Conservation (phyloP, 495 filamentous ascomycete species). For the Neurospora discreta region DNA sequence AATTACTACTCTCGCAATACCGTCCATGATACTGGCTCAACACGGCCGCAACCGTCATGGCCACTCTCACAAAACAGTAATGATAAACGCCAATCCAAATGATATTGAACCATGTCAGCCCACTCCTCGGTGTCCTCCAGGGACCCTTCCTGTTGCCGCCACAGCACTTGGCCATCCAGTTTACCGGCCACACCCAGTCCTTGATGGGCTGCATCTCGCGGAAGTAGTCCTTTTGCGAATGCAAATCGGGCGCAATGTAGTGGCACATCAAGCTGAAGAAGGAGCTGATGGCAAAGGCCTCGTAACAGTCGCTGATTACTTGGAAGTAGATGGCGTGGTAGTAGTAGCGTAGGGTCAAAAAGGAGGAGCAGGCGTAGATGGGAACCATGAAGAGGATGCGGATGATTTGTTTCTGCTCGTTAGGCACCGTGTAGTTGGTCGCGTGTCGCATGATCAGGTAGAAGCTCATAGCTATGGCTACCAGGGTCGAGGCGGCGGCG, state of each 20-base stretch:
- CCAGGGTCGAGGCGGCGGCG: conserved; percentile 40
- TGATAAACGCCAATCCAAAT: conserved; percentile 83
- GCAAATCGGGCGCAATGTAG: conserved; percentile 70
- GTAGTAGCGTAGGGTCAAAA: conserved; percentile 68
- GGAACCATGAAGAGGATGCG: conserved; percentile 89
- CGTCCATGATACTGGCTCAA: conserved; percentile 52
- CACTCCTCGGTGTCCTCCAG: conserved; percentile 67
- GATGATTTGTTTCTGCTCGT: conserved; percentile 84
- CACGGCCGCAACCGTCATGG: conserved; percentile 72
- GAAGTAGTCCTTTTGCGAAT: conserved; percentile 84
- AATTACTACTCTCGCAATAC: conserved; percentile 72
- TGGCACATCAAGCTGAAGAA: conserved; percentile 86
- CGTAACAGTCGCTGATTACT: conserved; percentile 76
- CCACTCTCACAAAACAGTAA: conserved; percentile 79
- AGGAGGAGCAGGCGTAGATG: conserved; percentile 68
- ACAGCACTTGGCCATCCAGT: conserved; percentile 56
- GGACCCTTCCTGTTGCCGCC: conserved; percentile 48
- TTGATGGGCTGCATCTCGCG: conserved; percentile 49
- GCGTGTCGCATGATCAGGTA: conserved; percentile 69
- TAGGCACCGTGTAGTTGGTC: conserved; percentile 69
- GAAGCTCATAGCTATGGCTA: conserved; percentile 44
- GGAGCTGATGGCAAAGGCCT: conserved; percentile 81
- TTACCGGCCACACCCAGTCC: conserved; percentile 67
- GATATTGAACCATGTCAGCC: conserved; percentile 91
- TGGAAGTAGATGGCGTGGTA: conserved; percentile 73